Base-by-base conservation (phyloP, 306 rosid genomes). In the Sophora flavescens region DNA sequence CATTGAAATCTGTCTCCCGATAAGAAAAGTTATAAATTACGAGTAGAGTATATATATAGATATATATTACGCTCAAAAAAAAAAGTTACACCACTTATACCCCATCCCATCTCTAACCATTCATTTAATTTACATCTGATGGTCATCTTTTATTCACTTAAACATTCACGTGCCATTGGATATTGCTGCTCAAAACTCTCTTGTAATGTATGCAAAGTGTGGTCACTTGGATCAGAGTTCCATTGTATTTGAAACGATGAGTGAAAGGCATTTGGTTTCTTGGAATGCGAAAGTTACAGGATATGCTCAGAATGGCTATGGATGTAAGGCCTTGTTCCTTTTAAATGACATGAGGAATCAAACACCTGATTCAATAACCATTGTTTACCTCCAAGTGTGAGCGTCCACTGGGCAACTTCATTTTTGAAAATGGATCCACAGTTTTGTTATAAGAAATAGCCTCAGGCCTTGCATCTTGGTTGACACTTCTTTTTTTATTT, bases 121-220 rank as follows among this genome's bases (percentile, higher is more conserved):
- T n/a, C n/a, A n/a, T n/a, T n/a, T n/a, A n/a, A n/a, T n/a, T n/a
- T n/a, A n/a, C n/a, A n/a, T n/a, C n/a, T n/a, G n/a, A n/a, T n/a
- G n/a, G n/a, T n/a, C n/a, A n/a, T n/a, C n/a, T n/a, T n/a, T n/a
- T n/a, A n/a, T n/a, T n/a, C n/a, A n/a, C n/a, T n/a, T n/a, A n/a
- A n/a, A n/a, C n/a, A n/a, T n/a, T n/a, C n/a, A n/a, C n/a, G n/a
- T 88, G 66, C 30, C 68, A 13, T 67, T 88, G 68, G 95, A 89
- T 70, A 69, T 72, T 44, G 88, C 95, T 78, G 90, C 90, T 65
- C 86, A 86, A 38, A 89, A 91, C 75, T 84, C 97, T 82, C 95
- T 91, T 60, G 75, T 92, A 48, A 88, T 92, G 95, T 92, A 92
- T 77, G 89, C 91, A 41, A 89, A 89, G 72, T 92, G 93, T 65